Percentiles rank a stretch among this genome's conserved stretches.
Evolutionary conservation across 2,329 filamentous ascomycete species (phyloP).

Genomic region (Blastomyces emzantsi): DNA sequence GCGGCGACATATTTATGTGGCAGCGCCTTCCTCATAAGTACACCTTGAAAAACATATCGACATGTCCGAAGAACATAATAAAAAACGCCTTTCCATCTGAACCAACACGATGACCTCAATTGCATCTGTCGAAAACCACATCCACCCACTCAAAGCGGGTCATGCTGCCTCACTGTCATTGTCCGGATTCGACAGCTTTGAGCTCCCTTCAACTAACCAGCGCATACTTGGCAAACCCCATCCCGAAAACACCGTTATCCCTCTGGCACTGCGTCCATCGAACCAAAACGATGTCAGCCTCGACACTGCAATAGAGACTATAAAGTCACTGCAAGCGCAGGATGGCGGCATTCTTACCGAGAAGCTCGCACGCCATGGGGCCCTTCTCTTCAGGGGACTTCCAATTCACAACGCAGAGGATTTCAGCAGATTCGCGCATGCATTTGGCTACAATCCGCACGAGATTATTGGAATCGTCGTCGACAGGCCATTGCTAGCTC

Average conservation of each 20-base stretch:
- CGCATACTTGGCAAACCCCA: conserved; percentile 28
- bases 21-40: background rate
- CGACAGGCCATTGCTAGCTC: conserved; percentile 36
- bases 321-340: conserved; percentile 31
- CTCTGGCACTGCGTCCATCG: conserved; percentile 32
- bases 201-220: conserved; percentile 32
- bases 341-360: conserved; percentile 31
- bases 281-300: conserved; percentile 22
- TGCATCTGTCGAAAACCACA: background rate
- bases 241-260: conserved; percentile 30
- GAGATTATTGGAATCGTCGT: conserved; percentile 47
- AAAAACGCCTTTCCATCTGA: background rate
- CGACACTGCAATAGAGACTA: conserved; percentile 29
- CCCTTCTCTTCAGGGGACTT: conserved; percentile 27
- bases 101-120: background rate
- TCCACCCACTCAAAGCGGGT: conserved; percentile 18
- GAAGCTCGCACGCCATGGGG: conserved; percentile 38
- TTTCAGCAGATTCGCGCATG: conserved; percentile 41
- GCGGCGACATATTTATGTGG: background rate
- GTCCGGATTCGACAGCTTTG: conserved; percentile 32
- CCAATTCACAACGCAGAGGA: conserved; percentile 5
- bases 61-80: background rate
- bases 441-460: conserved; percentile 41
- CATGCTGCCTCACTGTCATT: conserved; percentile 12
- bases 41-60: background rate